Conservation (phyloP, 2,329 filamentous ascomycete species). For the Penicillium capsulatum region DNA sequence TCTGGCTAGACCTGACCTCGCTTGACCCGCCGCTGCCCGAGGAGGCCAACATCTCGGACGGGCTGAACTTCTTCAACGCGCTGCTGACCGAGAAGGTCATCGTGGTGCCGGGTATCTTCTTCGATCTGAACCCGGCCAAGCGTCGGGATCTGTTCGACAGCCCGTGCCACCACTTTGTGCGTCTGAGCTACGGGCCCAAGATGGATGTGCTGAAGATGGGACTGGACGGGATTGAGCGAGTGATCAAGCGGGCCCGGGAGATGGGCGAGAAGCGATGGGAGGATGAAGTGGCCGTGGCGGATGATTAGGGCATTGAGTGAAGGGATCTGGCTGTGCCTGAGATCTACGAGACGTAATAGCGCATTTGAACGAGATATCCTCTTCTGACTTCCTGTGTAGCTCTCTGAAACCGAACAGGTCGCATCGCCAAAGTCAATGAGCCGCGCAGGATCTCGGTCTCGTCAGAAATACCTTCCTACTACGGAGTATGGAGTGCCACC, state of each 20-base stretch:
- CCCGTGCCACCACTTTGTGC: constrained; percentile 88
- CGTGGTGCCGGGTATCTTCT: constrained; percentile 96
- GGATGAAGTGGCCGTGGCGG: constrained; percentile 37
- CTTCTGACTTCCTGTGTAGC: too few species aligned
- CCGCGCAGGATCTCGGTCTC: too few species aligned
- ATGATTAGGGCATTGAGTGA: constrained; percentile 26
- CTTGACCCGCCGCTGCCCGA: constrained; percentile 52
- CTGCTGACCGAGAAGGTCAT: constrained; percentile 93
- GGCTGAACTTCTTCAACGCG: constrained; percentile 94
- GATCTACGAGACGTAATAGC: too few species aligned
- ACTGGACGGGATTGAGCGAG: constrained; percentile 77
- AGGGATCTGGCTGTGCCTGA: too few species aligned
- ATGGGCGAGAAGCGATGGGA: constrained; percentile 25
- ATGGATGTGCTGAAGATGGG: constrained; percentile 76
- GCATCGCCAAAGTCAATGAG: too few species aligned
- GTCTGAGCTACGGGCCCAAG: constrained; percentile 77
- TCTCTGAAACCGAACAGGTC: too few species aligned
- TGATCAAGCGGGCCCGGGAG: constrained; percentile 54
- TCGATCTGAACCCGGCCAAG: constrained; percentile 87
- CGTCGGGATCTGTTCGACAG: constrained; percentile 88
- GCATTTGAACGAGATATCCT: too few species aligned
- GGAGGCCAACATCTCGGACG: constrained; percentile 72
- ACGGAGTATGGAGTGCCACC: too few species aligned
- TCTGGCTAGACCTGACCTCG: constrained; percentile 64
- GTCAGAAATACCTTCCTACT: too few species aligned